phyloP scores from a whole-genome alignment of 192 early-diverging fungal genomes.

The Entophlyctis luteolus region DNA sequence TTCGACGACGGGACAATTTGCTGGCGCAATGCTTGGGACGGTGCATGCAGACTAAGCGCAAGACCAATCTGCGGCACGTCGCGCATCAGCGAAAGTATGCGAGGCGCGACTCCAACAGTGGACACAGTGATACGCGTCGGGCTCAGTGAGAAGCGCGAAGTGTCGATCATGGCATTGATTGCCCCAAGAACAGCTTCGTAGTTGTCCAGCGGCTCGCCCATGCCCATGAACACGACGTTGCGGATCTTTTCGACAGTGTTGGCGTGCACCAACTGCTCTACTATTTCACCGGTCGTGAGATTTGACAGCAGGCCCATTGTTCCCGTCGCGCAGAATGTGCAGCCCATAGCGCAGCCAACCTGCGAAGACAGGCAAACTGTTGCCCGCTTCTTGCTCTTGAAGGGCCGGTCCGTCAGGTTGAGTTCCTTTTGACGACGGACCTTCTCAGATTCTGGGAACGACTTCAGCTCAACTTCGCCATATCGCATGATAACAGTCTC shows the following conservation, averaged over 20 bases:
- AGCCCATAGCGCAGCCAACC: constrained; percentile 57
- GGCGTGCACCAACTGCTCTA: constrained; percentile 55
- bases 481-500: constrained; percentile 60
- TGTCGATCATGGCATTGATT: constrained; percentile 47
- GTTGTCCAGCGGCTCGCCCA: constrained; percentile 61
- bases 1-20: constrained; percentile 58
- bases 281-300: constrained; percentile 49
- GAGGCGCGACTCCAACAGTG: constrained; percentile 56
- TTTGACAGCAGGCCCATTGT: constrained; percentile 55
- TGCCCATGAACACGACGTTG: constrained; percentile 57
- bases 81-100: constrained; percentile 37
- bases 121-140: constrained; percentile 48
- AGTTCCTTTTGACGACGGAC: constrained; percentile 28
- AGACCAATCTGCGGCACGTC: constrained; percentile 51
- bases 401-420: constrained; percentile 30
- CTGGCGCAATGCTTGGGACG: constrained; percentile 44
- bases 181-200: constrained; percentile 45
- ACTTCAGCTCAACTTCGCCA: constrained; percentile 42
- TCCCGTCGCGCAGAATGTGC: constrained; percentile 57
- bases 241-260: constrained; percentile 49
- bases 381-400: constrained; percentile 47
- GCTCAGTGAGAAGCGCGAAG: constrained; percentile 39
- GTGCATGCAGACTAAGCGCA: constrained; percentile 55
- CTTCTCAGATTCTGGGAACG: constrained; percentile 45
- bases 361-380: constrained; percentile 54